phyloP scores from a whole-genome alignment of 2,329 filamentous ascomycete species.

The Microdochium paspali region DNA sequence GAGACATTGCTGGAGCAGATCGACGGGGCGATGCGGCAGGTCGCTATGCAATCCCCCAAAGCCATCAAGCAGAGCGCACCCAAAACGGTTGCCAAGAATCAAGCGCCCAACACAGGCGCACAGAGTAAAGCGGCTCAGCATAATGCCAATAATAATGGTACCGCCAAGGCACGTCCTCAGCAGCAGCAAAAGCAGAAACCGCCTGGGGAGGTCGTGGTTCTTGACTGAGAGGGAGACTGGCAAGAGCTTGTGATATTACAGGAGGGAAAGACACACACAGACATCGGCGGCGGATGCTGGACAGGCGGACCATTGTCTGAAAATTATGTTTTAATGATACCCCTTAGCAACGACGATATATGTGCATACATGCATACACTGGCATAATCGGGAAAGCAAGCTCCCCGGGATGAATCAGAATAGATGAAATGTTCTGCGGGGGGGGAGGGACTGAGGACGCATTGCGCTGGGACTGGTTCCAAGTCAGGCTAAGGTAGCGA shows the following conservation, averaged over 20 bases:
- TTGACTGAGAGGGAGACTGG: not conserved
- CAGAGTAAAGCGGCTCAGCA: slow-evolving; percentile 10
- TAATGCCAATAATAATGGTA: slow-evolving; percentile 1
- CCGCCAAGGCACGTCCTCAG: not conserved
- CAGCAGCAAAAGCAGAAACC: not conserved
- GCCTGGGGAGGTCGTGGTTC: not conserved
- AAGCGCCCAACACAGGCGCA: slow-evolving; percentile 1
- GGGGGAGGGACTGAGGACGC: not conserved
- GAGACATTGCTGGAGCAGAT: slow-evolving; percentile 34
- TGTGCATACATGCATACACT: not conserved
- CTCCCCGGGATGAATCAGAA: not conserved
- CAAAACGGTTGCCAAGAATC: slow-evolving; percentile 4
- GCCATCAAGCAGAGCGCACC: slow-evolving; percentile 12
- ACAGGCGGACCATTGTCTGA: not conserved
- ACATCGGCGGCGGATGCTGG: slow-evolving; percentile 2
- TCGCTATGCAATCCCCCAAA: slow-evolving; percentile 18
- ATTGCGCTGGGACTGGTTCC: slow-evolving; percentile 1
- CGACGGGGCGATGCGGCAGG: slow-evolving; percentile 33
- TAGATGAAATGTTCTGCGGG: no score
- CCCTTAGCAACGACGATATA: not conserved
- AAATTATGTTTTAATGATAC: slow-evolving; percentile 1
- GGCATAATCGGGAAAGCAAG: not conserved
- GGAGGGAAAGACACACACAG: slow-evolving; percentile 1
- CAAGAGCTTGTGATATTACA: not conserved
- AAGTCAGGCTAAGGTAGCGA: no score